Evolutionary conservation across 345 rosid genomes (phyloP), one percentile per base, ranked within the genome.

Genomic region (Crucihimalaya himalaica): DNA sequence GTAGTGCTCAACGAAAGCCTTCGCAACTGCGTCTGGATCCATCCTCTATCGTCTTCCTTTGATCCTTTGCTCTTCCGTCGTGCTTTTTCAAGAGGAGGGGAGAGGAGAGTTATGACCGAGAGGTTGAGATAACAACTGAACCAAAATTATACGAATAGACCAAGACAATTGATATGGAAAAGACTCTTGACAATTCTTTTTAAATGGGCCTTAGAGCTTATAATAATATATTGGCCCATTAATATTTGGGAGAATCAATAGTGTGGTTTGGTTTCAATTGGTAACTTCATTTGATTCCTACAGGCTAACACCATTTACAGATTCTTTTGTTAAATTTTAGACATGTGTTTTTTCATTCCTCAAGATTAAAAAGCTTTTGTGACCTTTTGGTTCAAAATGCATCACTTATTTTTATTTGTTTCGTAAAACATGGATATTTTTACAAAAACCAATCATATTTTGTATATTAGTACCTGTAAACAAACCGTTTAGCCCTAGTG

Each of bases 1-100:
- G 86, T 94, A 94, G 86, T 94, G 97, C 81, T 89, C 91, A 3
- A 94, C 96, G 76, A 94, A 94, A 14, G 96, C 96, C 86, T 84
- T 91, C 0, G 96, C 85, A 14, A 94, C 72, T 46, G 87, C 80
- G 74, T 89, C 97, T 37, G 96, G 95, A 86, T 91, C 95, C 98
- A 94, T 94, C 45, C 29, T 2, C 55, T 2, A 2, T 58, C 61
- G 58, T n/a, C 43, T 47, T 46, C 67, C 52, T 31, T 43, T 63
- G 64, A 73, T 63, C 47, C 60, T 7, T 61, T 19, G 6, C 15
- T 64, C 71, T 65, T 57, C 39, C 59, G 43, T 37, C 73, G 35
- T 72, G 34, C 28, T 63, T 52, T 8, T 52, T 8, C 27, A 13
- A 27, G 19, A 39, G 51, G 35, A 32, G 35, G 6, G 8, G 21